Evolutionary conservation across 2,329 filamentous ascomycete genomes (phyloP), one percentile per base, ranked within the genome.

Genomic region (Talaromyces verruculosus): DNA sequence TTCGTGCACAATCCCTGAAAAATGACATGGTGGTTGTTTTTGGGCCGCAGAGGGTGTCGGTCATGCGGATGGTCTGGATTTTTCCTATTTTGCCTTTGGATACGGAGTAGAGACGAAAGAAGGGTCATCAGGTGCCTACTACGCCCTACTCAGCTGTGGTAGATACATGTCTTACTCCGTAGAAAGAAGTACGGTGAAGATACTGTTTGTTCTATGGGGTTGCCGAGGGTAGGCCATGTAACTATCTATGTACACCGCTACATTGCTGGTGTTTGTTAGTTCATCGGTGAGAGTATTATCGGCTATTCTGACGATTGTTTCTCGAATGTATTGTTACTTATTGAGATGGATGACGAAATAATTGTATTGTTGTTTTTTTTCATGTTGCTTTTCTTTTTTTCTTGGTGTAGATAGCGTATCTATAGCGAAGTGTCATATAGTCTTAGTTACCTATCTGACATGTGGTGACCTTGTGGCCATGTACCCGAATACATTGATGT

Each of bases 21-120:
- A 11, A 39, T n/a, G 60, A 37, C 57, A 65, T 37, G 35, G 58
- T 65, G 47, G 30, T 43, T 66, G 53, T 47, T 37, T 41, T 57
- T 64, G 61, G 61, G 61, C 61, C 65, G 65, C 65, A 67, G 65
- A 58, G 45, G 15, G 41, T 39, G 33, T 58, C 58, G 65, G 65
- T 67, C 65, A 67, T 67, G 65, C 65, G 65, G 65, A 67, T 67
- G 55, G 17, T 47, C 59, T 33, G n/a, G 5, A 49, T 41, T 45
- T 41, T 41, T 51, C 19, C 30, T 33, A 33, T 33, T 15, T 15
- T 49, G 22, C 45, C 47, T n/a, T 28, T 13, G 33, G 5, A 10
- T 53, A 19, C 33, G 55, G 17, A 58, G 58, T 25, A 10, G 5
- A 45, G 22, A 61, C 6, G n/a, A 47, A 35, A 10, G 33, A 37